Conservation (phyloP, 139 green algal species). For the Micractinium sp. region DNA sequence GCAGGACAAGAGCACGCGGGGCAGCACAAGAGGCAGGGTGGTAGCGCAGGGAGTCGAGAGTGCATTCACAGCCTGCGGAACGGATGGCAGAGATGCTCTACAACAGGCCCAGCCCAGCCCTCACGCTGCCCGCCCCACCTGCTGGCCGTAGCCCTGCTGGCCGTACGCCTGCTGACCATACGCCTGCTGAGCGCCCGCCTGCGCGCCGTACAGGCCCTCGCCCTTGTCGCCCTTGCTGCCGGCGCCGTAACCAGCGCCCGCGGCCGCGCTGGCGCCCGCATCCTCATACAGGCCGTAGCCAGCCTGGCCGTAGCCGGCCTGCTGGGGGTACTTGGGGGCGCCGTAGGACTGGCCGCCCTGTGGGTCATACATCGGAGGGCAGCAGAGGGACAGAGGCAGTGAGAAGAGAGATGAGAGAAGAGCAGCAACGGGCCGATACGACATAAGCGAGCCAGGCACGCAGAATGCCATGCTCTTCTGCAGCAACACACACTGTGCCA, state of each 20-base stretch:
- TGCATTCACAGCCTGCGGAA: too few relatives aligned
- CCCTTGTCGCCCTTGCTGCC: constrained; percentile 24
- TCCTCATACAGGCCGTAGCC: constrained; percentile 35
- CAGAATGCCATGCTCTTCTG: not conserved
- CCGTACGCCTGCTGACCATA: constrained; percentile 22
- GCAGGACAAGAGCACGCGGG: not conserved
- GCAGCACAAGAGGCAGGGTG: too few relatives aligned
- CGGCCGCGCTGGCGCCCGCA: not conserved
- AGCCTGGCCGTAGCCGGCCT: constrained; percentile 20
- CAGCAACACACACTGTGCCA: not conserved
- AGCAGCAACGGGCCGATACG: not conserved
- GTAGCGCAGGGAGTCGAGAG: too few relatives aligned
- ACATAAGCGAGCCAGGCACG: not conserved
- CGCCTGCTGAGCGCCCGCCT: not conserved
- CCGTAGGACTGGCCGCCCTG: constrained; percentile 19
- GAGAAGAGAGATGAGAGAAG: not conserved
- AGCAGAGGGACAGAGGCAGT: not conserved
- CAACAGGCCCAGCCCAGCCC: not conserved
- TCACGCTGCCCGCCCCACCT: not conserved
- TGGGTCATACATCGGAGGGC: not conserved
- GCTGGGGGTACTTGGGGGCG: constrained; percentile 31
- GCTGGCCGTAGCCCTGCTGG: constrained; percentile 6
- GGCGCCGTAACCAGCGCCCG: not conserved
- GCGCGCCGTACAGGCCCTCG: constrained; percentile 4
- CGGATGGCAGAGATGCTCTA: too few relatives aligned